A percentile compares a stretch with the other conserved stretches of the same genome.
Conservation (phyloP, 2,329 filamentous ascomycete genomes). For the Penicillium sclerotigenum region DNA sequence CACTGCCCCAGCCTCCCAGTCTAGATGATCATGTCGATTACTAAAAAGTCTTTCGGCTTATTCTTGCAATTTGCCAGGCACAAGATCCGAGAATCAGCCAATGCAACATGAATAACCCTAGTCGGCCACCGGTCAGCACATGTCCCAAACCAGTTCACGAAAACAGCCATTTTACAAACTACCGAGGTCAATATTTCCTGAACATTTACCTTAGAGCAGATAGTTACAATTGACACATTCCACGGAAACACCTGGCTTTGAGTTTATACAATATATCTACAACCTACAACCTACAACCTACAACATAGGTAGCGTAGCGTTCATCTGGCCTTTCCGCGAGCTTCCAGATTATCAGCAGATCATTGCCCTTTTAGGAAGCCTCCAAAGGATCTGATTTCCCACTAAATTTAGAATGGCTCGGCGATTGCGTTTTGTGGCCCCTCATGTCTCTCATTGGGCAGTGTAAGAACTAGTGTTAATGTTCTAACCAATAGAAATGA, state of each 20-base stretch:
- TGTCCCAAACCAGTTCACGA: not conserved
- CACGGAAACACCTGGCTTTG: not conserved
- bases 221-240: not conserved
- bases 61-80: not conserved
- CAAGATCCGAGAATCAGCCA: not conserved
- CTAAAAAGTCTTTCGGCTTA: not conserved
- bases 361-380: not conserved
- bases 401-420: slow-evolving; percentile 1
- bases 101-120: not conserved
- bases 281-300: too few relatives aligned
- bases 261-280: not conserved
- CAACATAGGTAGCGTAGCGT: too few relatives aligned
- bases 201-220: not conserved
- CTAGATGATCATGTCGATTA: not conserved
- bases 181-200: too few relatives aligned
- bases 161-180: not conserved
- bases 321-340: not conserved
- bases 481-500: not conserved
- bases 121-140: not conserved
- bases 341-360: not conserved
- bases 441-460: not conserved
- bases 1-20: not conserved
- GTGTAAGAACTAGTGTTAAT: not conserved
- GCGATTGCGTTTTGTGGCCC: not conserved
- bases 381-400: not conserved